Evolutionary conservation across 805 yeast species (phyloP).

Genomic region (Clavispora fructus): DNA sequence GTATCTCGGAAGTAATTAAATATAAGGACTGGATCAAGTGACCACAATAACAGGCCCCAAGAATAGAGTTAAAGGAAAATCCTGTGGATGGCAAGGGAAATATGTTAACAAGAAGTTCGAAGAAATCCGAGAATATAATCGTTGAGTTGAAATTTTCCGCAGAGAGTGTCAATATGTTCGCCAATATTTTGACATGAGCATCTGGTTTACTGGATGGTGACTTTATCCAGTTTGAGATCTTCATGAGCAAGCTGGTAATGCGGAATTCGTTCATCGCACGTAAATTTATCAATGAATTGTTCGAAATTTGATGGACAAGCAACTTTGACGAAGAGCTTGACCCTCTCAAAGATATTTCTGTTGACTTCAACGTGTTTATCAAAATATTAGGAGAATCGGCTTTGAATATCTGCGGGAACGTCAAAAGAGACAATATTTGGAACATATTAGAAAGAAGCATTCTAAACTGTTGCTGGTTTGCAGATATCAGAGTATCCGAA

Average conservation of each 20-base stretch:
- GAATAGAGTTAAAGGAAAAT: slow-evolving; percentile 41
- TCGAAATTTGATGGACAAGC: slow-evolving; percentile 53
- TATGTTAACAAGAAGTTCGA: slow-evolving; percentile 46
- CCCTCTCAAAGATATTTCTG: slow-evolving; percentile 65
- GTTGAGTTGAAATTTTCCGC: slow-evolving; percentile 28
- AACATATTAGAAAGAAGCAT: slow-evolving; percentile 29
- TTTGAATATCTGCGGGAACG: slow-evolving; percentile 35
- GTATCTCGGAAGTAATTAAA: slow-evolving; percentile 23
- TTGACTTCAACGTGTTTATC: slow-evolving; percentile 54
- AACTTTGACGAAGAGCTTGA: slow-evolving; percentile 32
- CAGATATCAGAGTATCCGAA: slow-evolving; percentile 6
- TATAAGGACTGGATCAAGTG: slow-evolving; percentile 45
- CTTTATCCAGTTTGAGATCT: slow-evolving; percentile 33
- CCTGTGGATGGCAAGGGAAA: slow-evolving; percentile 45
- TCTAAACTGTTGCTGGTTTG: slow-evolving; percentile 22
- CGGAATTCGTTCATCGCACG: slow-evolving; percentile 43
- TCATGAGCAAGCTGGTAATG: slow-evolving; percentile 29
- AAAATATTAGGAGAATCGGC: slow-evolving; percentile 36
- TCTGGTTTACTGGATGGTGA: slow-evolving; percentile 21
- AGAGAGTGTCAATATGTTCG: slow-evolving; percentile 30
- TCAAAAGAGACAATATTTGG: slow-evolving; percentile 28
- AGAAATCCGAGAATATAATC: slow-evolving; percentile 43
- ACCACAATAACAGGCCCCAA: slow-evolving; percentile 45
- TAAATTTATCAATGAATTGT: slow-evolving; percentile 55
- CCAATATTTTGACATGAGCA: slow-evolving; percentile 28